Conservation (phyloP, 495 filamentous ascomycete species). For the Rostrohypoxylon terebratum region DNA sequence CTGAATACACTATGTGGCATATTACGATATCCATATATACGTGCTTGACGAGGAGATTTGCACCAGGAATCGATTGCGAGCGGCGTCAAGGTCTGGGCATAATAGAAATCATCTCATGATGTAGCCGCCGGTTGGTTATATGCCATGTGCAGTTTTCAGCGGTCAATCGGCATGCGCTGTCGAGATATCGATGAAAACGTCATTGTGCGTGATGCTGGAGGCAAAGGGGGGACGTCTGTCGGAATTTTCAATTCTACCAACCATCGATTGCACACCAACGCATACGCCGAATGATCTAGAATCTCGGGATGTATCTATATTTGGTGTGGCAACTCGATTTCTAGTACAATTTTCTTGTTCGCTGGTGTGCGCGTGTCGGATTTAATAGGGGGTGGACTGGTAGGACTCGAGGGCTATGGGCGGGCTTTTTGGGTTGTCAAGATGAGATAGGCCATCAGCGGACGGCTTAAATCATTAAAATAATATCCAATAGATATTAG, state of each 20-base stretch:
- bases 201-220: not conserved
- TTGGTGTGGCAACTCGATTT: not conserved
- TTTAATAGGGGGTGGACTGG: slow-evolving; percentile 8
- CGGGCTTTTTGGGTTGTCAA: not conserved
- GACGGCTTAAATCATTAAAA: not conserved
- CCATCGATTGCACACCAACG: slow-evolving; percentile 6
- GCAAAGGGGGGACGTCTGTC: slow-evolving; percentile 16
- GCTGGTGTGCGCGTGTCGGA: slow-evolving; percentile 7
- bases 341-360: slow-evolving; percentile 2
- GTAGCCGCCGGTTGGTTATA: not conserved
- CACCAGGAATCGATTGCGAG: slow-evolving; percentile 4
- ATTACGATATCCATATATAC: slow-evolving; percentile 24
- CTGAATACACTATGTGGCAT: not conserved
- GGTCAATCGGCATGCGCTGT: not conserved
- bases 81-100: not conserved
- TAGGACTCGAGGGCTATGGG: slow-evolving; percentile 16
- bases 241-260: not conserved
- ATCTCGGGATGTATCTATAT: not conserved
- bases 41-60: slow-evolving; percentile 31
- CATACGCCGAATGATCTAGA: not conserved
- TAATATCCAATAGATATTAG: not conserved
- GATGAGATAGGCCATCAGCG: not conserved
- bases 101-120: not conserved
- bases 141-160: not conserved
- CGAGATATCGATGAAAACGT: slow-evolving; percentile 28